Percentiles rank a stretch among this genome's conserved stretches.
Evolutionary conservation across 768 basidiomycete species (phyloP).

Genomic region (Suillus americanus): DNA sequence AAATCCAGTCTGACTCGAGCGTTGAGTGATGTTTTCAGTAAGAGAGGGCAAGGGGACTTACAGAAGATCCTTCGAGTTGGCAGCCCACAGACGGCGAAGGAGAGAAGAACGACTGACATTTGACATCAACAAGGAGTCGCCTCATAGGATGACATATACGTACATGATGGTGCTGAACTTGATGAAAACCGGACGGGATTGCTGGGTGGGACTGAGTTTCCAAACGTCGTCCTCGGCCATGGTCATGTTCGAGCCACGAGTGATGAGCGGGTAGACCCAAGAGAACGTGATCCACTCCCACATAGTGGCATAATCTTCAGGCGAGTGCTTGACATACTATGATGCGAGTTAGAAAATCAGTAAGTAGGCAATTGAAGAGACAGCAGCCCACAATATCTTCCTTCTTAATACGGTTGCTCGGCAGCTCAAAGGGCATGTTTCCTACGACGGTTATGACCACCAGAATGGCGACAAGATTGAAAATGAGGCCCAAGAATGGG

Average conservation of each 20-base stretch:
- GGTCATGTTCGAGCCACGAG: conserved; percentile 47
- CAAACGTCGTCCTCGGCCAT: conserved; percentile 74
- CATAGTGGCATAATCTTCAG: conserved; percentile 76
- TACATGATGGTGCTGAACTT: conserved; percentile 39
- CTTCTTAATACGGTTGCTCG: conserved; percentile 48
- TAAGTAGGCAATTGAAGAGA: not conserved
- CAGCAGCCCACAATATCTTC: conserved; percentile 59
- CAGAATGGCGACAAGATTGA: conserved; percentile 46
- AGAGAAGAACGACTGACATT: conserved; percentile 30
- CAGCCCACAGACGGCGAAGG: conserved; percentile 41
- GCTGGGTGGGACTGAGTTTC: conserved; percentile 65
- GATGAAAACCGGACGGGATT: conserved; percentile 62
- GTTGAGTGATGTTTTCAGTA: not conserved
- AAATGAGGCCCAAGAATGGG: conserved; percentile 24
- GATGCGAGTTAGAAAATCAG: not conserved
- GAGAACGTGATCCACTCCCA: conserved; percentile 70
- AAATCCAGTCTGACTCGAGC: conserved; percentile 55
- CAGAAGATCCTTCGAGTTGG: conserved; percentile 49
- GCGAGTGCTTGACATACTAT: conserved; percentile 34
- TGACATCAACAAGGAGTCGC: not conserved
- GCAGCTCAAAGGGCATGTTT: conserved; percentile 67
- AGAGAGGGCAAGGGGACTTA: conserved; percentile 9
- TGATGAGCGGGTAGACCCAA: conserved; percentile 70
- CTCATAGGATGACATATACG: not conserved
- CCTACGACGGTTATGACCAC: conserved; percentile 48